These are phyloP conservation scores for Hymenoscyphus linearis DNA, from an alignment of 2,329 filamentous ascomycete genomes.

Conservation along the genomic window DNA sequence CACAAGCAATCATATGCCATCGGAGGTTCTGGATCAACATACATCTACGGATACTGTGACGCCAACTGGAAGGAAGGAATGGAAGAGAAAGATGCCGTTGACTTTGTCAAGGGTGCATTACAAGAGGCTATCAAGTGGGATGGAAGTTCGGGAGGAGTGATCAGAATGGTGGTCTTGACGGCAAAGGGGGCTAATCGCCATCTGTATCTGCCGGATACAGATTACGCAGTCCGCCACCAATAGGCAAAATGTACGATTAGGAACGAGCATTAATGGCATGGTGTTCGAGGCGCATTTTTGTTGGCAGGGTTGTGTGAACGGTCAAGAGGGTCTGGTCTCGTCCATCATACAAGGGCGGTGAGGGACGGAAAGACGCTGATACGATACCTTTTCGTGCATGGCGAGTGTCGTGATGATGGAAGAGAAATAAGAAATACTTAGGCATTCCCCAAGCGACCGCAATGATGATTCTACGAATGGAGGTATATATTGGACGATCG, in stretches of 20 bases:
- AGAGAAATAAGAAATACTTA: background rate
- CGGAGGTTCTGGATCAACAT: conserved; percentile 93
- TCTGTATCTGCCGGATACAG: conserved; percentile 89
- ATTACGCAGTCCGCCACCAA: conserved; percentile 53
- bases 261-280: conserved; percentile 28
- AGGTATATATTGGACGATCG: background rate
- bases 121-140: conserved; percentile 99
- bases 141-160: conserved; percentile 95
- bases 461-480: background rate
- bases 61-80: conserved; percentile 93
- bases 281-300: conserved; percentile 18
- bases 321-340: conserved; percentile 11
- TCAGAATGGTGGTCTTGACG: conserved; percentile 95
- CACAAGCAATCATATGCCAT: conserved; percentile 98
- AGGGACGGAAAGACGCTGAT: conserved; percentile 12
- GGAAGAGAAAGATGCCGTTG: conserved; percentile 83
- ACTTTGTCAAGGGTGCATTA: conserved; percentile 88
- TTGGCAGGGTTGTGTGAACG: conserved; percentile 14
- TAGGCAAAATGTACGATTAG: conserved; percentile 46
- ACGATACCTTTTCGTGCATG: background rate
- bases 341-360: conserved; percentile 15
- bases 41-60: conserved; percentile 99
- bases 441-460: background rate
- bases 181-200: conserved; percentile 85
- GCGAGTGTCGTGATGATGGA: background rate